Evolutionary conservation across 768 basidiomycete species (phyloP), one percentile per base, ranked within the genome.

Genomic region (Macrocybe gigantea): DNA sequence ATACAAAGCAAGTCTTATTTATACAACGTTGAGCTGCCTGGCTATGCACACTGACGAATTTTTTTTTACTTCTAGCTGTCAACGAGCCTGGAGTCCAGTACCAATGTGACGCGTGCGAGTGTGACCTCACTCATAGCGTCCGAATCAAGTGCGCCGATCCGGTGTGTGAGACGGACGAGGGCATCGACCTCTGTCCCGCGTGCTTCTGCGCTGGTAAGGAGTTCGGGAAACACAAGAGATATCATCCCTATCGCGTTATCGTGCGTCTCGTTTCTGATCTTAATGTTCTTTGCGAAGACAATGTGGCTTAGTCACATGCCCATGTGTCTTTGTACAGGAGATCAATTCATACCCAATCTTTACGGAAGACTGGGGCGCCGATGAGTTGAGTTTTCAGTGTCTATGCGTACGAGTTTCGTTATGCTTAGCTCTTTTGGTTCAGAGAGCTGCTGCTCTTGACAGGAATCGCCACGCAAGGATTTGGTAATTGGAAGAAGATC

Each of bases 401-500:
- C 7, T 15, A 14, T 36, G 12, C 31, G 9, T 10, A 33, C 36
- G 22, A 31, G 38, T 2, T 44, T 22, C 32, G 41, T 38, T 37
- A 32, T 30, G 2, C 34, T 14, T 33, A 38, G 41, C 43, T 35
- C 37, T 41, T 8, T 47, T 43, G 44, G 53, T 50, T 22, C 55
- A 94, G 92, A 68, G 95, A 99, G 62, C 74, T 98, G 2, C 70
- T 95, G 6, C 71, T 99, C 12, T 71, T 97, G 39, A 92, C 94
- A 47, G 96, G 93, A 31, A 82, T 93, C 32, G 78, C 88, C 6
- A 75, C 79, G 22, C 88, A 91, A 59, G 95, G 95, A 1, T 65
- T 98, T 33, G 95, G 95, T 3, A 98, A 97, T 62, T 99, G 95
- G 95, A 85, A 86, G 61, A 93, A 93, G 58, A 90, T 95, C 38